Conservation (phyloP, 805 yeast genomes). For the Saccharomycopsis olivae region DNA sequence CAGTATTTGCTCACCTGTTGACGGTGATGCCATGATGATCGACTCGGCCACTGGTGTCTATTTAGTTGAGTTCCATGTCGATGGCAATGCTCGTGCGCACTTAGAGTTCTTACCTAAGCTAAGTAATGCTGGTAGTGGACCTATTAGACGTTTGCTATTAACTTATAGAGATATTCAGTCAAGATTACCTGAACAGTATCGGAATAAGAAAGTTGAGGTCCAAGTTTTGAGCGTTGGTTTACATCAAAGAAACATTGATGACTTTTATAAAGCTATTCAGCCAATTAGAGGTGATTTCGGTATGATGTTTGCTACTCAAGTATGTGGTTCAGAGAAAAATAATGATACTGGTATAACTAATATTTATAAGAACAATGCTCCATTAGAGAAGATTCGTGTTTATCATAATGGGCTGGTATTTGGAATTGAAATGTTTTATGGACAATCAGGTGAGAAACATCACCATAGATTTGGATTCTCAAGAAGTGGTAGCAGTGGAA, state of each 20-base stretch:
- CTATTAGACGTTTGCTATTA: constrained; percentile 40
- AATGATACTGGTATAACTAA: constrained; percentile 23
- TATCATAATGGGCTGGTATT: constrained; percentile 73
- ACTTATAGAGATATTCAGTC: constrained; percentile 36
- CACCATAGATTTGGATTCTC: not conserved
- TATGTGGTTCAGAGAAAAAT: constrained; percentile 30
- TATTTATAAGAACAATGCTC: constrained; percentile 25
- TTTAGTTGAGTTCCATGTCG: constrained; percentile 58
- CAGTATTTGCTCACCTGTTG: no score
- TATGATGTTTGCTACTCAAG: no score
- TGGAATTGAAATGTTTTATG: constrained; percentile 53
- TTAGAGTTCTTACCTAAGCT: constrained; percentile 49
- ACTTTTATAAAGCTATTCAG: constrained; percentile 26
- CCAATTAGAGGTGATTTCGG: constrained; percentile 31
- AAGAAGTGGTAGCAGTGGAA: not conserved
- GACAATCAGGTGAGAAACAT: constrained; percentile 4
- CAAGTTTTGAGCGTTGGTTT: constrained; percentile 19
- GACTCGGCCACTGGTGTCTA: constrained; percentile 59
- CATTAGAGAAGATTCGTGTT: constrained; percentile 45
- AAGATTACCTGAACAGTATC: constrained; percentile 28
- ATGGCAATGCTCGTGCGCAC: constrained; percentile 45
- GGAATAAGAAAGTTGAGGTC: constrained; percentile 23
- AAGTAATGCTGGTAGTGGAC: constrained; percentile 47
- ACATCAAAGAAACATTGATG: constrained; percentile 34
- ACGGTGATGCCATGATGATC: constrained; percentile 33